phyloP scores from a whole-genome alignment of 2,329 filamentous ascomycete species.

The Penicillium occitanis region DNA sequence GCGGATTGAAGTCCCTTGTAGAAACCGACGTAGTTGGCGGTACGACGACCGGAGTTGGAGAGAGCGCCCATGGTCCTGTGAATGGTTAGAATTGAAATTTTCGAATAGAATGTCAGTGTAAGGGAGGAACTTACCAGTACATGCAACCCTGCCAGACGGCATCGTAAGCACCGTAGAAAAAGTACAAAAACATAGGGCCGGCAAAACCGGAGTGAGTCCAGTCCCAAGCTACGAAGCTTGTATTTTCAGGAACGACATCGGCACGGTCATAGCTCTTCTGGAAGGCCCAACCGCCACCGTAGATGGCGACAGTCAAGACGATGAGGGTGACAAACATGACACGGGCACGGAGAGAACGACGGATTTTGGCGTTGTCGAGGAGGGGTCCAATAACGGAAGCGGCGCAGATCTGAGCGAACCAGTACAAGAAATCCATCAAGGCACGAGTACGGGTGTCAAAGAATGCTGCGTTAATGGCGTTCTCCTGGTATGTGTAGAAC shows the following conservation, averaged over 20 bases:
- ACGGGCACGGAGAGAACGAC: conserved; percentile 63
- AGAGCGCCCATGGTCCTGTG: conserved; percentile 75
- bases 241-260: not conserved
- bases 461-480: conserved; percentile 60
- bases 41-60: conserved; percentile 81
- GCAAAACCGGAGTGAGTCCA: conserved; percentile 24
- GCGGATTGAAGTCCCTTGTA: conserved; percentile 82
- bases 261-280: conserved; percentile 19
- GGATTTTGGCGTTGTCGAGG: conserved; percentile 57
- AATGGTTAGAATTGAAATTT: not conserved
- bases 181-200: conserved; percentile 27
- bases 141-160: conserved; percentile 76
- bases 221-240: conserved; percentile 19
- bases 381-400: conserved; percentile 64
- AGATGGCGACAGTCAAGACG: conserved; percentile 63
- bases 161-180: conserved; percentile 65
- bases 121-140: conserved; percentile 62
- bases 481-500: conserved; percentile 70
- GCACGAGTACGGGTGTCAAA: conserved; percentile 66
- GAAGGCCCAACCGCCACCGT: conserved; percentile 65
- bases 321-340: conserved; percentile 57
- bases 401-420: conserved; percentile 66
- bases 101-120: not conserved
- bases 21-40: conserved; percentile 80
- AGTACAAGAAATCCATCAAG: conserved; percentile 68